Base-by-base conservation (phyloP, 495 filamentous ascomycete species). In the Chaetomidium leptoderma region DNA sequence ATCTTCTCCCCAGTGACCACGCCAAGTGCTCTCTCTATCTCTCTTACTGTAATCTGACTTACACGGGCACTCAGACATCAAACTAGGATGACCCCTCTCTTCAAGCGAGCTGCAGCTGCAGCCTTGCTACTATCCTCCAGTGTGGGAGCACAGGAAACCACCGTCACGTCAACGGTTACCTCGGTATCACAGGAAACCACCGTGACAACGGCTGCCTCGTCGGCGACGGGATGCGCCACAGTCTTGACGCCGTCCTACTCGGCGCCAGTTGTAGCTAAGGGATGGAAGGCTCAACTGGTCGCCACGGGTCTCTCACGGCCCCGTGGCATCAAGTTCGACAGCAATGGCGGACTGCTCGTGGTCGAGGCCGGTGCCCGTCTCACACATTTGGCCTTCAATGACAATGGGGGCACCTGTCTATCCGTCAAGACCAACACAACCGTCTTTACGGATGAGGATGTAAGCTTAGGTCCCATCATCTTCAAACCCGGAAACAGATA, bases 291-390 rank as follows among this genome's bases (percentile, higher is more conserved):
- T 11, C 72, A 78, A 35, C 73, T 89, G 9, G 70, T 88, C 8
- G 81, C 76, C 13, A 75, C 71, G 0, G 76, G 76, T 3, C 66
- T 91, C 24, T 62, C 60, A 0, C 68, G 57, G 6, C 86, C 87
- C 11, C 76, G 87, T 6, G 75, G 79, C 16, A 75, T 91, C 40
- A 64, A 80, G 1, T 79, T 90, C 57, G 87, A 91, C 63, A 61
- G 39, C 7, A 62, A 63, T 3, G 85, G 86, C 0, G 79, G 78
- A 27, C 70, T 91, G 16, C 74, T 91, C 0, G 81, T 89, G 13
- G 73, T 88, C 4, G 72, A 88, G 55, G 51, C 72, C 21, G 73
- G 77, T 6, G 21, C 40, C 3, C 86, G 86, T 2, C 77, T 91
- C 59, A 72, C 66, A 2, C 78, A 76, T 29, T 64, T 88, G 44